Evolutionary conservation across 2,329 filamentous ascomycete species (phyloP), one percentile per base, ranked within the genome.

Genomic region (Fusarium devonianum): DNA sequence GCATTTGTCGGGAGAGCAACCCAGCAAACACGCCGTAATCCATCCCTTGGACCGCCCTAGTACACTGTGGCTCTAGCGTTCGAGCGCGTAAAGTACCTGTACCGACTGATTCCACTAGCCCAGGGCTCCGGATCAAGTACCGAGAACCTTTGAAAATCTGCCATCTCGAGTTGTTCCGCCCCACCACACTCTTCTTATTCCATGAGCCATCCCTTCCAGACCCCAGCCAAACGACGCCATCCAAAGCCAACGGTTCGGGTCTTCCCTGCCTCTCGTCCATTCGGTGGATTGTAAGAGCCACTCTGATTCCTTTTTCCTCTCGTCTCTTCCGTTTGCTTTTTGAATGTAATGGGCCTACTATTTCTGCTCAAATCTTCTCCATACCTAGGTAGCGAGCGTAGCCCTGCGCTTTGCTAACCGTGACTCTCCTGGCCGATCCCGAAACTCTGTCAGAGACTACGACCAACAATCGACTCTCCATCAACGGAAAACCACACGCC

Each of bases 151-250:
- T 45, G 18, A 16, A 16, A 17, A 28, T 7, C 22, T 57, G 54
- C 48, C 53, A 42, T 41, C 21, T 39, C n/a, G n/a, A n/a, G n/a
- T n/a, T 34, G 32, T 40, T 12, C 17, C 17, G 55, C 41, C 37
- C 55, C 56, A 58, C 56, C n/a, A 58, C 56, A 41, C 37, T 33
- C 52, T 54, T 25, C 55, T 23, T 29, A 51, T 55, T n/a, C 23
- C 23, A 26, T 12, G 4, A 25, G 22, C 22, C 4, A 8, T 9
- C 9, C 13, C 13, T 30, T 5, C 28, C 13, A 3, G 25, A 14
- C 28, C n/a, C 7, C 13, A 10, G 11, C 28, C 28, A 12, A 12
- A 7, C 6, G 25, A 14, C 28, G 28, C 7, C 13, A 10, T 26
- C 28, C 28, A 12, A 12, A 7, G n/a, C 16, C 16, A n/a, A n/a